Evolutionary conservation across 208 protist species (phyloP), one percentile per base, ranked within the genome.

Genomic region (Zelonia costaricensis): DNA sequence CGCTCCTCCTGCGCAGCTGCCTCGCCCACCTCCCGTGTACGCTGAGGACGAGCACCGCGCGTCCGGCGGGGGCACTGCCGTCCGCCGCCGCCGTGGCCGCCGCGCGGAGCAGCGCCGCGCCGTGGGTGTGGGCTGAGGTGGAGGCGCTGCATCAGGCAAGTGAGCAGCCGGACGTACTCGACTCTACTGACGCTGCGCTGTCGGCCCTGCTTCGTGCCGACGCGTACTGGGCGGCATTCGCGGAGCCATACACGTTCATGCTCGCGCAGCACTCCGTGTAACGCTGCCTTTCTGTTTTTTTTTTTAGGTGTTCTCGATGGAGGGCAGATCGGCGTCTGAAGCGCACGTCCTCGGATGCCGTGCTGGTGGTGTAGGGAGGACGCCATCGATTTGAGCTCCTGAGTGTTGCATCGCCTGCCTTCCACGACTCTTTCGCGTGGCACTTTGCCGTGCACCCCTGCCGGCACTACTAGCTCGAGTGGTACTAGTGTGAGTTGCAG

Each of bases 211-310:
- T 72, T 3, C 40, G 47, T 31, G 38, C 65, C 31, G 59, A 72
- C 56, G 43, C 42, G 30, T 74, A 77, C 53, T 62, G 58, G 57
- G 52, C 61, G 12, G 45, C 39, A 10, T 43, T 76, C 44, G n/a
- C 59, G n/a, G 39, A 62, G 56, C 69, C 69, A 1, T 69, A 76
- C 44, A 49, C 33, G 10, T 48, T 62, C 27, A 76, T 76, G 69
- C 36, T 38, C 15, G 58, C 30, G 8, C 55, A 56, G 38, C 48
- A 70, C 47, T 62, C 16, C 30, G 3, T 70, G 63, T 58, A 27
- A 38, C 31, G 18, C 35, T 43, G 8, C 3, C 12, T 31, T 40
- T n/a, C n/a, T n/a, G n/a, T n/a, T n/a, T n/a, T n/a, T n/a, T n/a
- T n/a, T n/a, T n/a, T n/a, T n/a, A n/a, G n/a, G n/a, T n/a, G n/a